Evolutionary conservation across 306 rosid genomes (phyloP).

Genomic region (Ziziphus jujuba): DNA sequence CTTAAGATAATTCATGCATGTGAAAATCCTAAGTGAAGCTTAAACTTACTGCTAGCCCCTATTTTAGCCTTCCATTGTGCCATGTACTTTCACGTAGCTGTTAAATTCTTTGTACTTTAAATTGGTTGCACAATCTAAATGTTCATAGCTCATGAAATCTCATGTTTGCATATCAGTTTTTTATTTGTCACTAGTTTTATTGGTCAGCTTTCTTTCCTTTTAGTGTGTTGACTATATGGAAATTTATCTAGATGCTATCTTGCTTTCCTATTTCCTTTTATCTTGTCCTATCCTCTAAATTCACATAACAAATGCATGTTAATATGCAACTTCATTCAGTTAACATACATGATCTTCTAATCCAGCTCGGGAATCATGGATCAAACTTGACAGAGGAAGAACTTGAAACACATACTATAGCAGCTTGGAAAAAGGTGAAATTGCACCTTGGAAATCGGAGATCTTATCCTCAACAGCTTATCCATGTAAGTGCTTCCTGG

Average conservation of each 20-base stretch:
- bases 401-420: slow-evolving; percentile 84
- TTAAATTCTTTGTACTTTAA: not conserved
- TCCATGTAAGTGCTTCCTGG: slow-evolving; percentile 58
- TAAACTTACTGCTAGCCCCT: not conserved
- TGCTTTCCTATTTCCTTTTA: slow-evolving; percentile 11
- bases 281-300: not conserved
- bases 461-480: slow-evolving; percentile 41
- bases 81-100: not conserved
- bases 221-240: not conserved
- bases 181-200: not conserved
- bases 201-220: not conserved
- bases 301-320: not conserved
- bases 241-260: slow-evolving; percentile 14
- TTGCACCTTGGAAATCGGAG: slow-evolving; percentile 47
- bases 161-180: not conserved
- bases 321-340: slow-evolving; percentile 8
- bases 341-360: slow-evolving; percentile 24
- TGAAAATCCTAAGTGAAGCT: not conserved
- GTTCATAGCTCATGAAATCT: not conserved
- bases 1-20: not conserved
- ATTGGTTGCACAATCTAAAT: not conserved
- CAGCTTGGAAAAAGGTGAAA: slow-evolving; percentile 87
- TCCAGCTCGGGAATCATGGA: slow-evolving; percentile 81
- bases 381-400: slow-evolving; percentile 81
- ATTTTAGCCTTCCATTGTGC: not conserved